phyloP scores from a whole-genome alignment of 148 eudicot species.

The Spergularia marina region DNA sequence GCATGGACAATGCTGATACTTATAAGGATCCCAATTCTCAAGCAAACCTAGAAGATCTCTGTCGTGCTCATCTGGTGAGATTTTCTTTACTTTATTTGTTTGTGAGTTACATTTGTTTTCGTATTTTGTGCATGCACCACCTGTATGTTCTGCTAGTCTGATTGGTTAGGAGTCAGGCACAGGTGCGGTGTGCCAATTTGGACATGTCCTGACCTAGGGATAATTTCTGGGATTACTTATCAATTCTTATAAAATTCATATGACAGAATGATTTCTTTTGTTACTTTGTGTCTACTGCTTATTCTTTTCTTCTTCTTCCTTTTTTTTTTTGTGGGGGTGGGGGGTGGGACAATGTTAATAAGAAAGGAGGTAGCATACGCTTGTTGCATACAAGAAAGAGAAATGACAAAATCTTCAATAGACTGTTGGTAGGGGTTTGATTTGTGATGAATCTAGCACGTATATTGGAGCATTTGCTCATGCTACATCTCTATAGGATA shows the following conservation, averaged over 20 bases:
- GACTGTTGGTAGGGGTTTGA: no score
- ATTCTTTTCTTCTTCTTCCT: no score
- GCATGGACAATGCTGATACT: constrained; percentile 28
- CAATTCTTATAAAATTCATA: background rate
- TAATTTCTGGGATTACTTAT: background rate
- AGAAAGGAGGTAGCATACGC: background rate
- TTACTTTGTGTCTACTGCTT: background rate
- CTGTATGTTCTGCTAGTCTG: no score
- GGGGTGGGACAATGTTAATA: background rate
- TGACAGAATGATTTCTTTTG: background rate
- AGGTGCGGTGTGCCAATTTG: background rate
- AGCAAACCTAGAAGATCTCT: constrained; percentile 86
- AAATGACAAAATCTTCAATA: no score
- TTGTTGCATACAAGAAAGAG: no score
- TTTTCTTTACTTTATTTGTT: background rate
- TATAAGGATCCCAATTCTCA: constrained; percentile 53
- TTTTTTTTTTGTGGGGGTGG: background rate
- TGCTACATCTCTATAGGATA: background rate
- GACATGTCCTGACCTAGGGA: background rate
- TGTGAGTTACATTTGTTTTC: background rate
- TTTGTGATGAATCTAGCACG: no score
- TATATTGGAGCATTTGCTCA: no score
- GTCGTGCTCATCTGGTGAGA: constrained; percentile 82
- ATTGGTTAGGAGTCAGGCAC: background rate
- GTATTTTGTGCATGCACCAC: background rate